Evolutionary conservation across 306 rosid species (phyloP).

Genomic region (Malus asiatica): DNA sequence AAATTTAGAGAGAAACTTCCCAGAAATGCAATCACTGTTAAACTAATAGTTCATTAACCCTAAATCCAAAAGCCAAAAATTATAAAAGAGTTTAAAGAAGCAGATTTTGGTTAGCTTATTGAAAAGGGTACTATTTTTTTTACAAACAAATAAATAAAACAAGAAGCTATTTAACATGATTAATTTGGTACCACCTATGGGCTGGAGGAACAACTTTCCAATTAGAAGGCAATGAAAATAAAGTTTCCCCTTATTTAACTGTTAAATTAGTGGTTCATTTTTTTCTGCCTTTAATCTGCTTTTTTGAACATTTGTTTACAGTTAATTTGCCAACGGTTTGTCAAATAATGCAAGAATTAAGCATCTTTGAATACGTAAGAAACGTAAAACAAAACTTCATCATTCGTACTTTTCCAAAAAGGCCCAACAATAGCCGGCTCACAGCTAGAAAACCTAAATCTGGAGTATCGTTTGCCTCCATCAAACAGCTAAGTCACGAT

Average conservation of each 20-base stretch:
- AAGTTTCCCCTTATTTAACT: neutral
- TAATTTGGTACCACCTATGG: slow-evolving; percentile 6
- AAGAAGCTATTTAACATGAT: neutral
- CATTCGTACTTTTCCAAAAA: too few species aligned
- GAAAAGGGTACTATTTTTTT: neutral
- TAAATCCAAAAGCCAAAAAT: too few species aligned
- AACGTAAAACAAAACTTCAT: neutral
- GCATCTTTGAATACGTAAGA: neutral
- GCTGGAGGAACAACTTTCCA: slow-evolving; percentile 1
- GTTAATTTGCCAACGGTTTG: neutral
- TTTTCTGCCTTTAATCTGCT: neutral
- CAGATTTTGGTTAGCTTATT: too few species aligned
- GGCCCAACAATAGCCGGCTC: too few species aligned
- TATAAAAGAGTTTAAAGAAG: too few species aligned
- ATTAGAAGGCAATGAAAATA: neutral
- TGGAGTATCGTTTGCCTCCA: neutral
- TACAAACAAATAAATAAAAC: neutral
- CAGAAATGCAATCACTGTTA: too few species aligned
- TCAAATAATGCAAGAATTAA: neutral
- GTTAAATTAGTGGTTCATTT: neutral
- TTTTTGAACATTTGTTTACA: neutral
- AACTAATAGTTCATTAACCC: too few species aligned
- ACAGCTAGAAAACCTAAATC: too few species aligned
- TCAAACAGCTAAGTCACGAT: too few species aligned
- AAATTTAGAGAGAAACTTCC: neutral